Evolutionary conservation across 176 grass and related monocot genomes (phyloP), one percentile per base, ranked within the genome.

Genomic region (Typha latifolia): DNA sequence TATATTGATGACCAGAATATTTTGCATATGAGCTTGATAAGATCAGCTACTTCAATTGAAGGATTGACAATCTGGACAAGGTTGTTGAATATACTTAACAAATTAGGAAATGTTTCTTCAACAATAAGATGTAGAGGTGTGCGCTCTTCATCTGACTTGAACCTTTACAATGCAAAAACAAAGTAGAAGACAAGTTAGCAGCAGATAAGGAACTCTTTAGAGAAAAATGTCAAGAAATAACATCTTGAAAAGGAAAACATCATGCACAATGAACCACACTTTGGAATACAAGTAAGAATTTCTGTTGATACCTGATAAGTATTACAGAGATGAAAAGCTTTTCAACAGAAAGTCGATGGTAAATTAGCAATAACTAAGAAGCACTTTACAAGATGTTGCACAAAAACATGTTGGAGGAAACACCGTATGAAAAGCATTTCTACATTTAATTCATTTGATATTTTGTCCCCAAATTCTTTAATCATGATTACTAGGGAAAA

Each of bases 1-100:
- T 96, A 96, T 67, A 96, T 96, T 69, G 93, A 96, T 49, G 93
- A 96, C 93, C 93, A 96, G 81, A 96, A 96, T 80, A 96, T 89
- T 91, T 96, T 96, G 79, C 93, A 91, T 80, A 91, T 86, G 56
- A 96, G 74, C 75, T 96, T 96, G 78, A 89, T 79, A 49, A 96
- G 70, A 74, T 91, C 93, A 69, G 93, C 88, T 64, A 86, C 83
- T 89, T 96, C 93, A 80, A 96, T 75, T 31, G 88, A 66, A 5
- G 93, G 80, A 63, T 86, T 96, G 20, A 71, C 71, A 80, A 89
- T 88, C 88, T 86, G 82, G 84, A 89, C 80, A 74, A 96, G 80
- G 43, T 80, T 89, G 69, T 80, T 82, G 80, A 86, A 91, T 70
- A 96, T 91, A 31, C 56, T 82, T 67, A 91, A 73, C 59, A 96